Evolutionary conservation across 768 basidiomycete species (phyloP), one percentile per base, ranked within the genome.

Genomic region (Boletus rufocinnamomeus): DNA sequence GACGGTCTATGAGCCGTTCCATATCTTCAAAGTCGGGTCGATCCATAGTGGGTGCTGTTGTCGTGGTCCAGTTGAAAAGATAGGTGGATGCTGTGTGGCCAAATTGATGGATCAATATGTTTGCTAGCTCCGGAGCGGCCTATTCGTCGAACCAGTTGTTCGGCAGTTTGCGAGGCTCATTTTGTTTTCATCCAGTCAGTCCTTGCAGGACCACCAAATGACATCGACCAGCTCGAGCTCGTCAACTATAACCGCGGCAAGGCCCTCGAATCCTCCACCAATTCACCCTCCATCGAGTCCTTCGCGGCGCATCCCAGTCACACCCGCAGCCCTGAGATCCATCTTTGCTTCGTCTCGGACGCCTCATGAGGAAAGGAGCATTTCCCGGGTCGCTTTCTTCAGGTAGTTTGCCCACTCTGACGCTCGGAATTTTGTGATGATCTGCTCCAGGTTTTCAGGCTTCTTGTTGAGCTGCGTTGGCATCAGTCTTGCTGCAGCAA

Each of bases 301-400:
- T 60, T 66, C 81, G 21, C 84, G 83, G 57, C 82, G 88, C 27
- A 88, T 93, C 51, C 91, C 91, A 55, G 89, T 93, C 21, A 93
- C 91, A 0, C 91, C 91, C 11, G 87, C 88, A 11, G 86, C 90
- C 1, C 71, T 94, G 58, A 81, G 91, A 41, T 87, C 89, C 51
- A 94, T 94, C 64, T 94, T 94, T 71, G 84, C 92, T 28, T 93
- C 91, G 14, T 93, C 91, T 23, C 83, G 91, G 16, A 87, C 89
- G 0, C 84, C 88, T 3, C 77, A 87, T 55, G 91, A 94, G 69
- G 91, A 94, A 70, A 83, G 92, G 30, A 86, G 89, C 1, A 85
- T 94, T 52, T 94, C 91, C 40, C 83, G 91, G 16, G 80, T 91
- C 52, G 91, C 92, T 32, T 94, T 94, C 77, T 93, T 93, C 73